phyloP scores from a whole-genome alignment of 2,329 filamentous ascomycete genomes.

The Neopestalotiopsis sp. region DNA sequence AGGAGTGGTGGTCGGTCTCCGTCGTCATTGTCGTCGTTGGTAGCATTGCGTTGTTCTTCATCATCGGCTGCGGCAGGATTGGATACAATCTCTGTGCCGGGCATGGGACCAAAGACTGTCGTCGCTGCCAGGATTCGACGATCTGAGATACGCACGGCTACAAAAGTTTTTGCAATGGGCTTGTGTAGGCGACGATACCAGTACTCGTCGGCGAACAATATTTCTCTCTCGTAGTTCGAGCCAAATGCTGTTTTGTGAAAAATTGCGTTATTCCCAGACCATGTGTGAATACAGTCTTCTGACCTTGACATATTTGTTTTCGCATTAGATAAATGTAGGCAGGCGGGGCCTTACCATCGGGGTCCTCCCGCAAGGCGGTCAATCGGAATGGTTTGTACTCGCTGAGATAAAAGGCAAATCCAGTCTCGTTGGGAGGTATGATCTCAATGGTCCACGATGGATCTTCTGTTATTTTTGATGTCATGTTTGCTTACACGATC shows the following conservation, averaged over 20 bases:
- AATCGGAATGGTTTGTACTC: slow-evolving; percentile 38
- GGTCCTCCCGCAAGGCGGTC: slow-evolving; percentile 32
- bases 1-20: slow-evolving; percentile 20
- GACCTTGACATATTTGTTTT: neutral
- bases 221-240: slow-evolving; percentile 43
- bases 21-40: slow-evolving; percentile 7
- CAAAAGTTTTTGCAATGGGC: slow-evolving; percentile 40
- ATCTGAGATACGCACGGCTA: slow-evolving; percentile 32
- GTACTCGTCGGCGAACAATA: slow-evolving; percentile 38
- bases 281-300: neutral
- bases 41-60: neutral
- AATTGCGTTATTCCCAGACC: neutral
- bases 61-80: slow-evolving; percentile 27
- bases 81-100: slow-evolving; percentile 26
- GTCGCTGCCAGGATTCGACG: slow-evolving; percentile 37
- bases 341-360: slow-evolving; percentile 7
- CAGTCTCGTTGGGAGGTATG: slow-evolving; percentile 30
- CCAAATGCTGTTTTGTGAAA: slow-evolving; percentile 39
- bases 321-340: neutral
- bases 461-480: neutral
- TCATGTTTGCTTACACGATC: neutral
- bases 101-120: slow-evolving; percentile 38
- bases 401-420: slow-evolving; percentile 34
- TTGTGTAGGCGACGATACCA: slow-evolving; percentile 44
- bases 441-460: slow-evolving; percentile 29